Base-by-base conservation (phyloP, 1,284 basidiomycete species). In the Takashimella koratensis region DNA sequence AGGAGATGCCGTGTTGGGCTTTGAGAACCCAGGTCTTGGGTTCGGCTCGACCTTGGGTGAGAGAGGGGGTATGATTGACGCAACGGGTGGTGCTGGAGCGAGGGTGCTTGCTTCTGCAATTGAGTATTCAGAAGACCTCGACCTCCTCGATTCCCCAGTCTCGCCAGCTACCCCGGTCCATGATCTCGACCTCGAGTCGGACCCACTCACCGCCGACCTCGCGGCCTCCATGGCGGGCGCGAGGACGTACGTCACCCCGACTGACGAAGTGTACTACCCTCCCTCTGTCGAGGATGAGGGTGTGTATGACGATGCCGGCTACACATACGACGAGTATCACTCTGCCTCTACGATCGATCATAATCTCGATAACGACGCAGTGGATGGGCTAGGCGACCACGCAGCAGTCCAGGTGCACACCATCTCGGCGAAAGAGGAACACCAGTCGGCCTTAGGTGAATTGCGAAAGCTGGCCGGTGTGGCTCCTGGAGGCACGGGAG, bases 81-180 rank as follows among this genome's bases (percentile, higher is more conserved):
- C 8, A 16, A 36, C 30, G 8, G 30, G 30, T 8, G 30, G 30
- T 36, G 30, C 30, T 36, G 30, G 30, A 8, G 10, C 10, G 16
- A 8, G 30, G 16, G 30, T 36, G 8, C 30, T 36, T 36, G 30
- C 30, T 36, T 36, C 30, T 36, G 30, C 59, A 3, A 39, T 60
- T 21, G 59, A 60, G 43, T 60, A 60, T 22, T 55, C 57, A 16
- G 55, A 57, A 19, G 53, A 50, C 8, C 12, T 19, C 25, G 45
- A 45, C 12, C 24, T 45, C 5, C 44, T 45, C 10, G 42, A n/a
- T 12, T 45, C 44, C 6, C 44, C 44, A 22, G 30, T 36, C 30
- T 36, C 30, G 16, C 16, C 30, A 36, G 30, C 10, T 36, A 36
- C 30, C 30, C 16, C 16, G 8, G 10, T 36, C 30, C 30, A 8